These are phyloP conservation scores for Fusarium dlaminii DNA, from an alignment of 2,329 filamentous ascomycete genomes.

Conservation along the genomic window DNA sequence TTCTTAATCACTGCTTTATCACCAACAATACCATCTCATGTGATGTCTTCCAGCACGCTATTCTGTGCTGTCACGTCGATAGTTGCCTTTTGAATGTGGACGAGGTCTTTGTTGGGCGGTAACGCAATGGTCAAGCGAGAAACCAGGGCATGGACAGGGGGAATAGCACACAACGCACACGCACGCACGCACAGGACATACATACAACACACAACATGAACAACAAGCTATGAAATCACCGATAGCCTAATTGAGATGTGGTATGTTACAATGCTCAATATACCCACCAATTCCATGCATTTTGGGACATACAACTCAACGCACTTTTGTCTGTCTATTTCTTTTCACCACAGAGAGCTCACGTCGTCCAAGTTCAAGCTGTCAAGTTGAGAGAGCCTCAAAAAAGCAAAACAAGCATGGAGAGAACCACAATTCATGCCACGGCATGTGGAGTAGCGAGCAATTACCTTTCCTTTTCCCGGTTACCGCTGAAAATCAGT, in stretches of 20 bases:
- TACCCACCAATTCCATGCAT: not conserved
- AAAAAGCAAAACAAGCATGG: constrained; percentile 9
- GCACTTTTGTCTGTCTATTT: not conserved
- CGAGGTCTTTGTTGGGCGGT: constrained; percentile 8
- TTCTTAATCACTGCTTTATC: constrained; percentile 11
- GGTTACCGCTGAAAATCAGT: not conserved
- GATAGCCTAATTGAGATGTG: not conserved
- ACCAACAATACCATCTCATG: constrained; percentile 11
- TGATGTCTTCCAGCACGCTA: not conserved
- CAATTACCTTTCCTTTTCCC: not conserved
- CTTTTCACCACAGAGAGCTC: not conserved
- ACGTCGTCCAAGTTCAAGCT: not conserved
- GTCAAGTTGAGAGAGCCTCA: constrained; percentile 15
- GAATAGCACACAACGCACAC: not conserved
- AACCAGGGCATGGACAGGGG: not conserved
- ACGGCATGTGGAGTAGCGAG: not conserved
- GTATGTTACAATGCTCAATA: not conserved
- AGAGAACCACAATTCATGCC: not conserved
- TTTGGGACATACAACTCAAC: not conserved
- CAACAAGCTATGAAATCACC: not conserved
- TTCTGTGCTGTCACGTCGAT: constrained; percentile 7
- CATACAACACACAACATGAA: not conserved
- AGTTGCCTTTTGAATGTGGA: not conserved
- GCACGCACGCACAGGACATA: not conserved
- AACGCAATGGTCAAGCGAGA: constrained; percentile 3